phyloP scores from a whole-genome alignment of 768 basidiomycete species.

The Boletus huronensis region DNA sequence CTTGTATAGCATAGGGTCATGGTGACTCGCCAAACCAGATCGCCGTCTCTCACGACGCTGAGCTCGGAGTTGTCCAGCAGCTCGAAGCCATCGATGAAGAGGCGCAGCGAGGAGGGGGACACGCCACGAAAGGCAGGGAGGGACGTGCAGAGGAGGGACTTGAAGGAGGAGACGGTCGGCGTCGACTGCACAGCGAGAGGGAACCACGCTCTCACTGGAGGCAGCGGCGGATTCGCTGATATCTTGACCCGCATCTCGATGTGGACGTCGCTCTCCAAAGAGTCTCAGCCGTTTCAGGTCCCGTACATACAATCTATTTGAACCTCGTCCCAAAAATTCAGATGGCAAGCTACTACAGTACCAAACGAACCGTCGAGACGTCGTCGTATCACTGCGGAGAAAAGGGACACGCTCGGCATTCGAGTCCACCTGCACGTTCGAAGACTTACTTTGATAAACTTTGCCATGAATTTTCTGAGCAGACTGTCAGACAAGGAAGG shows the following conservation, averaged over 20 bases:
- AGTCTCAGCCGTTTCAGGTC: neutral
- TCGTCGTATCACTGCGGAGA: conserved; percentile 6
- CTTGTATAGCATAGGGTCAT: too few species aligned
- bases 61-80: conserved; percentile 28
- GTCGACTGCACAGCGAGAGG: conserved; percentile 22
- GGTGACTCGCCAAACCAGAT: conserved; percentile 24
- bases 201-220: conserved; percentile 52
- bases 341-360: too few species aligned
- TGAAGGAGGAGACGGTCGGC: conserved; percentile 16
- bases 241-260: conserved; percentile 46
- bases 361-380: neutral
- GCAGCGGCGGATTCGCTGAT: conserved; percentile 45
- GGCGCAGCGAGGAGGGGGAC: conserved; percentile 3
- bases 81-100: conserved; percentile 30
- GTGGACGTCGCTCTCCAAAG: neutral
- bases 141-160: conserved; percentile 16
- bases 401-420: neutral
- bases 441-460: conserved; percentile 74
- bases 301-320: too few species aligned
- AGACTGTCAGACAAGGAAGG: conserved; percentile 9
- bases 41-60: conserved; percentile 26
- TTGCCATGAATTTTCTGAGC: conserved; percentile 89
- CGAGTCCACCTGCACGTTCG: too few species aligned
- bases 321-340: neutral
- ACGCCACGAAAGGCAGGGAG: conserved; percentile 9